Evolutionary conservation across 306 rosid species (phyloP), one percentile per base, ranked within the genome.

Genomic region (Fragaria ananassa): DNA sequence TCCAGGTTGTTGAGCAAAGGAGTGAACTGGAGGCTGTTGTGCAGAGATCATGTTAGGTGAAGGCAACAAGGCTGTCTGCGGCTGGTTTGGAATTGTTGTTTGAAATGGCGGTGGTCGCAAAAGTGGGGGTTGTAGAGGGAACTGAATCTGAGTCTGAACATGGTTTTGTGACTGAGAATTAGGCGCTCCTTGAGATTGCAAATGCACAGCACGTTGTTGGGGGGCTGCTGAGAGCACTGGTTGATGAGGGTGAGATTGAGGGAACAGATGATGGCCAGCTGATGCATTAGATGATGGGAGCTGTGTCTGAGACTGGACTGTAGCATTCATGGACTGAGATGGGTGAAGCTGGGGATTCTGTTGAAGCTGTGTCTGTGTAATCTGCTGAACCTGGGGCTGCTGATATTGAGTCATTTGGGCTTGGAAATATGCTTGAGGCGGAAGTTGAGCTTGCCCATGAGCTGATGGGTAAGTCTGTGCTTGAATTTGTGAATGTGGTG

Each of bases 351-450:
- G 96, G 63, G 86, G 74, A 81, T 75, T 83, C 58, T 74, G 83
- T 69, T 85, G 85, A 68, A 53, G 75, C 45, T 82, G 84, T n/a
- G 76, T 79, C 79, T 86, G 76, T 65, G 46, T 37, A 18, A 18
- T 13, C 81, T 34, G 95, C 75, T 82, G 97, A 75, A 84, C 78
- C 76, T 87, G 86, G 45, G 90, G 90, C 83, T 91, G 97, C 91
- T 85, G 95, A 85, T 94, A 87, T 10, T 86, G 91, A 76, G 89
- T 87, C 80, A 87, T 71, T 75, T 83, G 89, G 70, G 64, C 74
- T 75, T 84, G 93, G 27, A 58, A 56, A 34, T 70, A 56, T 21
- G 79, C 72, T 53, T 71, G 70, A 57, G 75, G 65, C 17, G 57
- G 91, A 45, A 88, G 47, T 65, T 87, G 90, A 31, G 86, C 25